Conservation (phyloP, 2,329 filamentous ascomycete species). For the Ascochyta rabiei region DNA sequence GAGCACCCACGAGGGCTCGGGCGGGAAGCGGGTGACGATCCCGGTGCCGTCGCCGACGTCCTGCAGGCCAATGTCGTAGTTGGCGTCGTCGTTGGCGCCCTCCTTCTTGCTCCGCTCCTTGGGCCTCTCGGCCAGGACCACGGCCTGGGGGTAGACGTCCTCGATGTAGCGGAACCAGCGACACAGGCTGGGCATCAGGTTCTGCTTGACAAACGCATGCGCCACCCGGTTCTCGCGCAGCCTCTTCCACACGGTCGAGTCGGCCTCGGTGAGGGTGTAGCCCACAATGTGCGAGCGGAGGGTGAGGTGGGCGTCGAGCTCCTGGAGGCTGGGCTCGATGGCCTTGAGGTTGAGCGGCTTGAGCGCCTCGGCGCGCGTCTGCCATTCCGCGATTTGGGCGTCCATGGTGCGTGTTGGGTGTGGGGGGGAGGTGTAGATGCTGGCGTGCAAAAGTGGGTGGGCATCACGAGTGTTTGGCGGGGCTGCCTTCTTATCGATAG, state of each 20-base stretch:
- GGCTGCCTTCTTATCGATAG: conserved; percentile 14
- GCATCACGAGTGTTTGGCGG: conserved; percentile 19
- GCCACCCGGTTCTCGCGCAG: conserved; percentile 86
- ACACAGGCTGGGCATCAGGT: conserved; percentile 74
- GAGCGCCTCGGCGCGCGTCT: conserved; percentile 59
- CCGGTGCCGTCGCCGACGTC: conserved; percentile 76
- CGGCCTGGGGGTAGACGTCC: conserved; percentile 77
- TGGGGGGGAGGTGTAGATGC: conserved; percentile 3
- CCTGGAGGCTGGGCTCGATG: conserved; percentile 73
- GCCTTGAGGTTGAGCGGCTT: conserved; percentile 77
- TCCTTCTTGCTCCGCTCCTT: conserved; percentile 71
- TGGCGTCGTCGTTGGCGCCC: conserved; percentile 80
- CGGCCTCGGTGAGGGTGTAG: conserved; percentile 76
- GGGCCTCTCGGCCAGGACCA: conserved; percentile 65
- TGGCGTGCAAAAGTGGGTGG: conserved; percentile 20
- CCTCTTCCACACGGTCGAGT: conserved; percentile 82
- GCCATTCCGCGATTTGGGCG: conserved; percentile 59
- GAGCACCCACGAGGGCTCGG: conserved; percentile 79
- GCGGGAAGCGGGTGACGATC: conserved; percentile 89
- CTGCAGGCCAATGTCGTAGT: conserved; percentile 85
- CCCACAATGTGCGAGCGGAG: conserved; percentile 86
- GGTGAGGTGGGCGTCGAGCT: conserved; percentile 85
- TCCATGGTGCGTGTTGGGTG: conserved; percentile 33
- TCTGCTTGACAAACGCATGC: conserved; percentile 79
- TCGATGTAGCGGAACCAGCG: conserved; percentile 91